phyloP scores from a whole-genome alignment of 2,329 filamentous ascomycete genomes.

The Ilyonectria sp. region DNA sequence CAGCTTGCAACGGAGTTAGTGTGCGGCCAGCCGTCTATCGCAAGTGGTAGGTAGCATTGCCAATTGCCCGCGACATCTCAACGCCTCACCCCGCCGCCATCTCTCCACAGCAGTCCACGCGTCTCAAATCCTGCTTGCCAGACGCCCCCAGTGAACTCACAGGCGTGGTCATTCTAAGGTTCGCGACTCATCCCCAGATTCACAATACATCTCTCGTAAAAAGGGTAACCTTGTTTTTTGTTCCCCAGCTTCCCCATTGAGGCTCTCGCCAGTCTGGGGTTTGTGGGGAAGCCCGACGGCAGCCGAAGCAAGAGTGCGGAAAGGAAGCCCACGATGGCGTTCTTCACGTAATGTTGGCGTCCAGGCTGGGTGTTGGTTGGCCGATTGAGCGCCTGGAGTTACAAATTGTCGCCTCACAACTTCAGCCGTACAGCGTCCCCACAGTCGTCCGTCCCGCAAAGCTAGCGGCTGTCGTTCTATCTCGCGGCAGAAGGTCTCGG shows the following conservation, averaged over 20 bases:
- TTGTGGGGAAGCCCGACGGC: slow-evolving; percentile 18
- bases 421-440: neutral
- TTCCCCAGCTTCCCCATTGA: slow-evolving; percentile 14
- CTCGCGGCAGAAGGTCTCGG: neutral
- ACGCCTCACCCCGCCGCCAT: neutral
- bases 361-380: neutral
- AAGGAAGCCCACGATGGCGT: neutral
- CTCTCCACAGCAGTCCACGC: neutral
- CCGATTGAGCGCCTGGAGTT: neutral
- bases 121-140: neutral
- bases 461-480: neutral
- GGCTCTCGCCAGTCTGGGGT: neutral
- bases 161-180: no score
- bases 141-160: neutral
- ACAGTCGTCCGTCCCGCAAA: neutral
- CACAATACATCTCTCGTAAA: neutral
- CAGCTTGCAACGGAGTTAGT: neutral
- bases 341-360: neutral
- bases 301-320: slow-evolving; percentile 11
- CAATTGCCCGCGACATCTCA: neutral
- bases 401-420: neutral
- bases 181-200: neutral
- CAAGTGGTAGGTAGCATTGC: neutral
- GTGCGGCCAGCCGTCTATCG: neutral
- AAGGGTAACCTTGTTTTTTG: neutral